Evolutionary conservation across 2,329 filamentous ascomycete genomes (phyloP), one percentile per base, ranked within the genome.

Genomic region (Neopestalotiopsis sp.): DNA sequence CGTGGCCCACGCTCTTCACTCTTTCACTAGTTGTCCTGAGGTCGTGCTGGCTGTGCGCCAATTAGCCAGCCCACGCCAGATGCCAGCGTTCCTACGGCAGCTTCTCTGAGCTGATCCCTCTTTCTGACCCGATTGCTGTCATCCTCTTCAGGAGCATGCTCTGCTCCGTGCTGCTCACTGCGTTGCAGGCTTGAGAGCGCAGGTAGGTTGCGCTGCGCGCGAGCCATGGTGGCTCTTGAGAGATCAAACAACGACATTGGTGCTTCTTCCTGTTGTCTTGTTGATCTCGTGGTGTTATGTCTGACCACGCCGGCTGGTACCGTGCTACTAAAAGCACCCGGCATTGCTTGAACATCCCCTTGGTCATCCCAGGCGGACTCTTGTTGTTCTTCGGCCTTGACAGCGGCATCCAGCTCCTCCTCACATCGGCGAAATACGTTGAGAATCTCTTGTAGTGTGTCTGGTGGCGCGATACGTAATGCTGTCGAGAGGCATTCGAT

Each of bases 401-500:
- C 84, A 3, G 92, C 85, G 0, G 86, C 85, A 65, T 91, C 90
- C 65, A 94, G 88, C 76, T 95, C 92, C 74, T 94, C 91, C 76
- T 97, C 93, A 72, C 92, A 94, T 59, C 91, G 87, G 13, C 92
- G 89, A 84, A 92, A 96, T 1, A 89, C 90, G 64, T 89, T 90
- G 3, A 96, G 82, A 14, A 96, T 92, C 72, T 94, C 92, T 69
- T 92, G 90, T 0, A 96, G 85, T 13, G 92, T 89, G 0, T 86
- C 82, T 0, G 89, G 81, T 1, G 93, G 94, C 0, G 93, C 92
- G 64, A 95, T 87, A 9, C 93, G 87, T 20, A 96, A 84, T 1
- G 94, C 92, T 13, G 92, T 90, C 1, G 92, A 90, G 2, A 97
- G 84, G 49, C 94, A 92, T 74, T 95, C 94, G 77, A 94, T 93